Conservation (phyloP, 1,284 basidiomycete genomes). For the Sanghuangporus weigelae region DNA sequence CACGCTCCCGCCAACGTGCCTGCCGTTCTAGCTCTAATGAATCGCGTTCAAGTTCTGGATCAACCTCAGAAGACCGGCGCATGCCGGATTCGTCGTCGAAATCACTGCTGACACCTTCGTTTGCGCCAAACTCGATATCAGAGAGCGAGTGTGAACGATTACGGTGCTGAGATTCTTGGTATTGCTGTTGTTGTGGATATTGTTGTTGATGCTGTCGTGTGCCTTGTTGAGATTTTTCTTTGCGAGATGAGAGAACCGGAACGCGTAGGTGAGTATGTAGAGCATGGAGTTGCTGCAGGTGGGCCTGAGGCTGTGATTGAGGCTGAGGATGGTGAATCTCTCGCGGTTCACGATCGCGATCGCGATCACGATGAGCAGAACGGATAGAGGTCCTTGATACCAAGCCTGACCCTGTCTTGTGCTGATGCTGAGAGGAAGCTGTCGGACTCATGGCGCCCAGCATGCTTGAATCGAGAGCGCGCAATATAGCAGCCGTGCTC, state of each 20-base stretch:
- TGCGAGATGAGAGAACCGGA: not conserved
- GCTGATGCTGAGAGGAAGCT: not conserved
- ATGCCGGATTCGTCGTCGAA: not conserved
- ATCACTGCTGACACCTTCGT: not conserved
- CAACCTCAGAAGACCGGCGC: not conserved
- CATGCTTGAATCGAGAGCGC: slow-evolving; percentile 18
- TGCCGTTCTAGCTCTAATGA: slow-evolving; percentile 3
- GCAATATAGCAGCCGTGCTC: slow-evolving; percentile 17
- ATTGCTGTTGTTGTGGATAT: not conserved
- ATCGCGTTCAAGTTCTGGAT: not conserved
- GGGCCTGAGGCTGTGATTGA: not conserved
- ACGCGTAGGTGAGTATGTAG: not conserved
- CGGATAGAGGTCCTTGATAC: not conserved
- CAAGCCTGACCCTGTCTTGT: not conserved
- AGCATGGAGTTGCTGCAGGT: not conserved
- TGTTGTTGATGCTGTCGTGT: not conserved
- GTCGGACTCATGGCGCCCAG: not conserved
- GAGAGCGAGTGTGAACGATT: not conserved
- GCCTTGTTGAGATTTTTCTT: not conserved
- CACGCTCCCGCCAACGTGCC: slow-evolving; percentile 8
- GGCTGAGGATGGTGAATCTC: not conserved
- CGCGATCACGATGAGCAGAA: not conserved
- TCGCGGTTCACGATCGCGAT: not conserved
- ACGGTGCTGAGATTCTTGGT: not conserved
- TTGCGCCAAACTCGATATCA: slow-evolving; percentile 3